phyloP scores from a whole-genome alignment of 148 eudicot genomes.

The Euryodendron excelsum region DNA sequence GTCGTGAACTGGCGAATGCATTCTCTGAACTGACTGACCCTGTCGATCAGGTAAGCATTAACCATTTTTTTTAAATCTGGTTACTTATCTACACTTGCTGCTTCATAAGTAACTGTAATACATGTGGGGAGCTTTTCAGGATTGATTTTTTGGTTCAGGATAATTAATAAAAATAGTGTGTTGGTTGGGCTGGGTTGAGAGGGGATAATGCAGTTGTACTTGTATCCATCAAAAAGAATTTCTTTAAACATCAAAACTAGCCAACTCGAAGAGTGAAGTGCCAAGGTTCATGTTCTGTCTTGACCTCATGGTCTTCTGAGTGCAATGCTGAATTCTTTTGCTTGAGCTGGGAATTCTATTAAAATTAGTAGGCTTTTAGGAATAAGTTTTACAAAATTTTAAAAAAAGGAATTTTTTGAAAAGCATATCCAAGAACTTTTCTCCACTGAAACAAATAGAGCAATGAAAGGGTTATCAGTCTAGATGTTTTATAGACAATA shows the following conservation, averaged over 20 bases:
- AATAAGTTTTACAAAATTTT: background rate
- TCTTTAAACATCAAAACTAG: background rate
- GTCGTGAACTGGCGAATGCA: slow-evolving; percentile 93
- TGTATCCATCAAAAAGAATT: background rate
- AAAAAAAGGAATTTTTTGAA: background rate
- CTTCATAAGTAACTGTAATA: background rate
- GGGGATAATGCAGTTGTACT: background rate
- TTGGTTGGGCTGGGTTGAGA: background rate
- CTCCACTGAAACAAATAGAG: background rate
- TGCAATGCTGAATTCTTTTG: background rate
- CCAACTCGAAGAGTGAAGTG: background rate
- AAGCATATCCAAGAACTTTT: background rate
- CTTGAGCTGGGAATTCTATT: no score
- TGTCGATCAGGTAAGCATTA: slow-evolving; percentile 69
- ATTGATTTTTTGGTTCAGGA: background rate
- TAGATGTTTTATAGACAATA: background rate
- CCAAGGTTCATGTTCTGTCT: no score
- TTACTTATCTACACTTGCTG: background rate
- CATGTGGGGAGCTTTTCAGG: background rate
- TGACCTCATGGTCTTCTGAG: no score
- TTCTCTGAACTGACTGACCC: slow-evolving; percentile 99
- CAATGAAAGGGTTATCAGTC: background rate
- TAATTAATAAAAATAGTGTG: background rate
- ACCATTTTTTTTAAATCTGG: background rate
- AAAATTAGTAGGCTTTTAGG: background rate